A percentile compares a stretch with the other conserved stretches of the same genome.
These are phyloP conservation scores for Neonectria neomacrospora DNA, from an alignment of 2,329 filamentous ascomycete genomes.

Conservation along the genomic window DNA sequence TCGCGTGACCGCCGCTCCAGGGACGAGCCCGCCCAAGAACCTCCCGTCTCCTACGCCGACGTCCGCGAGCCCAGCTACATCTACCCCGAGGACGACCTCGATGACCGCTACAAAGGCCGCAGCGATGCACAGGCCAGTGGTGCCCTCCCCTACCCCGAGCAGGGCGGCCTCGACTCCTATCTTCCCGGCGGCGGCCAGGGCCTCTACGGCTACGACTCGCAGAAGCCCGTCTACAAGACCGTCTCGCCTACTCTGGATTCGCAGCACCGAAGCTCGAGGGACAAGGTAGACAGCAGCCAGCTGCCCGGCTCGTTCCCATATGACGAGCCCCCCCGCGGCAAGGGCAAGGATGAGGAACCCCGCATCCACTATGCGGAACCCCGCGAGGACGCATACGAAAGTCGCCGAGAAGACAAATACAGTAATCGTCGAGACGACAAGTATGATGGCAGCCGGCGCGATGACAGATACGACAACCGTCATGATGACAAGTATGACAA, in stretches of 20 bases:
- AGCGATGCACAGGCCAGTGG: conserved; percentile 49
- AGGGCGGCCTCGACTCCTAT: conserved; percentile 52
- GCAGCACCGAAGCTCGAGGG: conserved; percentile 52
- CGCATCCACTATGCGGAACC: conserved; percentile 43
- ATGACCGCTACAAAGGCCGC: conserved; percentile 49
- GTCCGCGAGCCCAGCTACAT: conserved; percentile 56
- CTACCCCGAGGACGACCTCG: conserved; percentile 56
- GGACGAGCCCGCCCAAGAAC: conserved; percentile 46
- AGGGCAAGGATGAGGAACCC: conserved; percentile 38
- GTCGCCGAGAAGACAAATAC: conserved; percentile 20
- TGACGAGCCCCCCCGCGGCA: conserved; percentile 45
- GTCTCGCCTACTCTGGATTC: conserved; percentile 50
- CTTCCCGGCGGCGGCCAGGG: conserved; percentile 51
- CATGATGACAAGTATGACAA: conserved; percentile 22
- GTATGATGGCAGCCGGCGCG: conserved; percentile 25
- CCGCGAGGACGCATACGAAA: conserved; percentile 39
- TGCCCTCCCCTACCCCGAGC: conserved; percentile 54
- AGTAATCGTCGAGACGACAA: conserved; percentile 28
- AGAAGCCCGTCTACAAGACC: conserved; percentile 48
- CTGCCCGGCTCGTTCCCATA: conserved; percentile 50
- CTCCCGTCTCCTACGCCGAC: conserved; percentile 50
- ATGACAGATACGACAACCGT: conserved; percentile 35
- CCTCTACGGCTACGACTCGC: conserved; percentile 55
- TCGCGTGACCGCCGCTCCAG: conserved; percentile 51
- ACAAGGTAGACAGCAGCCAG: conserved; percentile 40